phyloP scores from a whole-genome alignment of 257 asterid species.

The Plantago ovata region DNA sequence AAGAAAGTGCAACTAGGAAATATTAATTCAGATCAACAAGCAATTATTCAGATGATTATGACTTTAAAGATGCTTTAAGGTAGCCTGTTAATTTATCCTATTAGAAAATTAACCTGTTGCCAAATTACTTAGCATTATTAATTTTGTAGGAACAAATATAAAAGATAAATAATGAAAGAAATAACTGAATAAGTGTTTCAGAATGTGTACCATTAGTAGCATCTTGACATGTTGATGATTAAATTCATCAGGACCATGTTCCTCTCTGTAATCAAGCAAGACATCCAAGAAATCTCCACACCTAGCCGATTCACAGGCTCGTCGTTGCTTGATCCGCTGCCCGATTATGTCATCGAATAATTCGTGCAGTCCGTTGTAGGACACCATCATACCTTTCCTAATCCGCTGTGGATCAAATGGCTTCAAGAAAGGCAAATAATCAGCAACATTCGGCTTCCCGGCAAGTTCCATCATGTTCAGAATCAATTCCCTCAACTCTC shows the following conservation, averaged over 20 bases:
- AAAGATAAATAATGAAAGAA: too few species aligned
- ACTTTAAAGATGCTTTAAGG: too few species aligned
- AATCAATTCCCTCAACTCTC: conserved; percentile 20
- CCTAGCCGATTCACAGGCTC: conserved; percentile 10
- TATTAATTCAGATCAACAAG: too few species aligned
- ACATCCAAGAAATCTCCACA: conserved; percentile 30
- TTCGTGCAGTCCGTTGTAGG: conserved; percentile 24
- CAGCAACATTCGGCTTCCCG: conserved; percentile 32
- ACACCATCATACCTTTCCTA: conserved; percentile 13
- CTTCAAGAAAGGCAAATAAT: conserved; percentile 29
- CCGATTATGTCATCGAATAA: conserved; percentile 23
- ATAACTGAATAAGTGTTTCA: too few species aligned
- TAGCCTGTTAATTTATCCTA: too few species aligned
- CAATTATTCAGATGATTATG: too few species aligned
- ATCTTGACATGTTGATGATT: conserved; percentile 17
- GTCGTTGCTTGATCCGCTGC: conserved; percentile 8
- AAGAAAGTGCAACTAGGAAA: too few species aligned
- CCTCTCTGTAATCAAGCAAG: conserved; percentile 26
- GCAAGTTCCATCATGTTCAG: conserved; percentile 28
- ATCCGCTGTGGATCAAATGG: conserved; percentile 33
- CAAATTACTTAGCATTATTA: too few species aligned
- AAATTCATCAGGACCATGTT: conserved; percentile 13
- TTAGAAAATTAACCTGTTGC: too few species aligned
- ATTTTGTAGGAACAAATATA: too few species aligned
- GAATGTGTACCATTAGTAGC: conserved; percentile 23